Base-by-base conservation (phyloP, 1,139 yeast species). In the Geotrichum candidum region DNA sequence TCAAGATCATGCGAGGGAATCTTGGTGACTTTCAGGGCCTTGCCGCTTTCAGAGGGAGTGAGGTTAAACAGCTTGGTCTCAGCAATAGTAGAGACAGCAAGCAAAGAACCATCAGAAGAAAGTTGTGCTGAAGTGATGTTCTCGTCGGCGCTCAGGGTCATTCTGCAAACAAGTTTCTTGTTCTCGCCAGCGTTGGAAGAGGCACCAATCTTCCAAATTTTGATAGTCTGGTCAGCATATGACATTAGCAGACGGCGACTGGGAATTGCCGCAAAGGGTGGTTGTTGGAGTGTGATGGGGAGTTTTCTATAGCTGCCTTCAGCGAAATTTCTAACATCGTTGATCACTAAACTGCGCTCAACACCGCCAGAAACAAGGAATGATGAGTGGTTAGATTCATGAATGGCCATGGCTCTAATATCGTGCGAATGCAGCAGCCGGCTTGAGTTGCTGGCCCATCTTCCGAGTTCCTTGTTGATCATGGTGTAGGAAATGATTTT, bases 371-470 rank as follows among this genome's bases (percentile, higher is more conserved):
- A 87, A 1, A 90, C 83, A 63, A 92, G 77, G 65, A 87, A 81
- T 68, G 86, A 87, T 59, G 86, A 81, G 46, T 85, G 85, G 72
- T 87, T 90, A 68, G 80, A 88, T 51, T 72, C 76, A 59, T 70
- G 74, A 6, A 86, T 77, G 0, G 87, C 78, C 82, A 94, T 82
- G 0, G 96, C 81, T 69, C 99, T 84, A 51, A 94, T 85, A 75
- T 94, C 99, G 71, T 91, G 91, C 54, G 96, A 85, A 74, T 94
- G 98, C 67, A 92, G 80, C 63, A 92, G 79, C 69, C 97, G 80
- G 73, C 86, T 90, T 61, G 85, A 83, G 67, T 85, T 81, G 68
- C 85, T 87, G n/a, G 88, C 83, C 99, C 99, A 94, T 72, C 86
- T 85, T 51, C 80, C 74, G 48, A 76, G 73, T 61, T 78, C 79